Evolutionary conservation across 1,284 basidiomycete species (phyloP).

Genomic region (Takashimella tepidaria): DNA sequence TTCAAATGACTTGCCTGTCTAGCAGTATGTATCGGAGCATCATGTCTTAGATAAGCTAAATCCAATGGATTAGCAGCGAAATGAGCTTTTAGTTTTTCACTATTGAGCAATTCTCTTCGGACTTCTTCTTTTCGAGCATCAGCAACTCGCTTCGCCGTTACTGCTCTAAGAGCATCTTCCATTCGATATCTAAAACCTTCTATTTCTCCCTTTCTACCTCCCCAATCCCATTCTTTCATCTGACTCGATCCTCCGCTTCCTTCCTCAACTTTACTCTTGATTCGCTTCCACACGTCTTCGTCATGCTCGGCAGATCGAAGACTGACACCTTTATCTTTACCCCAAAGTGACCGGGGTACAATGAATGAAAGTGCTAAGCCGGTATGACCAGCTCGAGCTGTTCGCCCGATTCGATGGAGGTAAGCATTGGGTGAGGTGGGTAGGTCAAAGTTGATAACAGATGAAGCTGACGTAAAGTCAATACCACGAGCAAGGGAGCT

Average conservation of each 20-base stretch:
- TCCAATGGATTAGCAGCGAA: slow-evolving; percentile 97
- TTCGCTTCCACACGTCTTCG: slow-evolving; percentile 69
- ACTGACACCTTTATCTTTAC: slow-evolving; percentile 58
- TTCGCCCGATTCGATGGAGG: slow-evolving; percentile 92
- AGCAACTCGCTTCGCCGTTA: slow-evolving; percentile 77
- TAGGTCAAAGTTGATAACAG: slow-evolving; percentile 97
- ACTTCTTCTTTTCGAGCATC: slow-evolving; percentile 94
- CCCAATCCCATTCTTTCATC: slow-evolving; percentile 92
- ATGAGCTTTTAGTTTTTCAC: slow-evolving; percentile 95
- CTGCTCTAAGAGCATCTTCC: slow-evolving; percentile 87
- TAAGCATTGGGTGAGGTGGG: slow-evolving; percentile 85
- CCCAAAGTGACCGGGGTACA: slow-evolving; percentile 68
- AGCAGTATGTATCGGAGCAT: slow-evolving; percentile 84
- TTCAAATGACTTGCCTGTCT: slow-evolving; percentile 90
- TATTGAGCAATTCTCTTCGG: slow-evolving; percentile 88
- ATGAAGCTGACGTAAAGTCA: slow-evolving; percentile 95
- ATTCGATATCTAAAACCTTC: slow-evolving; percentile 98
- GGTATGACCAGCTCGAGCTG: slow-evolving; percentile 88
- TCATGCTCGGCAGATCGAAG: slow-evolving; percentile 65
- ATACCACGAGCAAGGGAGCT: slow-evolving; percentile 95
- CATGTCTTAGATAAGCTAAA: slow-evolving; percentile 87
- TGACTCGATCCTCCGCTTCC: slow-evolving; percentile 67
- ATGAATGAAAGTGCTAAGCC: slow-evolving; percentile 91
- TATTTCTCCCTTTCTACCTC: slow-evolving; percentile 69
- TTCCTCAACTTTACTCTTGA: slow-evolving; percentile 64